Base-by-base conservation (phyloP, 2,329 filamentous ascomycete species). In the Pseudocercospora vitis region DNA sequence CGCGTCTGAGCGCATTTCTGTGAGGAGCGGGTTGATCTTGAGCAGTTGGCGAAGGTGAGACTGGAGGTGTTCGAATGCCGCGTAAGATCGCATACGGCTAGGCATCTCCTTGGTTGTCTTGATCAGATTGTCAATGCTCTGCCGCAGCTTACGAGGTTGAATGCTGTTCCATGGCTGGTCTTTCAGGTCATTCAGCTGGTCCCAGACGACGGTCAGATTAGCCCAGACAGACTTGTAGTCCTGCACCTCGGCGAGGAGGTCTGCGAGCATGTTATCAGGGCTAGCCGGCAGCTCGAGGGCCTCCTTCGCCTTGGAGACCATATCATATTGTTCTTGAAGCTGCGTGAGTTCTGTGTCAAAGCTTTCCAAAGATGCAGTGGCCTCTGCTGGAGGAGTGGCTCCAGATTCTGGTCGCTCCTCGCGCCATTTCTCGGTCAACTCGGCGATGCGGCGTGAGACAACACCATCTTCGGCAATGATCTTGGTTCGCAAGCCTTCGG, bases 71-170 rank as follows among this genome's bases (percentile, higher is more conserved):
- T 99, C 95, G 69, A 99, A 99, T n/a, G 95, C 95, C 63, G 95
- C 92, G 71, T 99, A 99, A 68, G 99, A 95, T 56, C 95, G 86
- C 92, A 99, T 97, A 55, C 94, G 86, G 73, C 91, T 96, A 0
- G 95, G 94, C 94, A 99, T 97, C 59, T 97, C 92, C 75, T 96
- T 97, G 29, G 91, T 97, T 82, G 95, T 95, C 77, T 96, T 96
- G 71, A 97, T 89, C 49, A 97, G 81, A 44, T 87, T 86, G 67
- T 99, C 92, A 47, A 99, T 86, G 58, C 89, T 88, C 63, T 88
- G 83, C 31, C 94, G 85, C 54, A 99, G 84, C 74, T 97, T 99
- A 59, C 94, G 84, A 7, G 95, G 92, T 68, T 97, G 91, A 1
- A 99, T 88, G 67, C 89, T 96, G 52, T 87, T 95, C 95, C 95